Conservation (phyloP, 306 rosid species). For the Echinosophora koreensis region DNA sequence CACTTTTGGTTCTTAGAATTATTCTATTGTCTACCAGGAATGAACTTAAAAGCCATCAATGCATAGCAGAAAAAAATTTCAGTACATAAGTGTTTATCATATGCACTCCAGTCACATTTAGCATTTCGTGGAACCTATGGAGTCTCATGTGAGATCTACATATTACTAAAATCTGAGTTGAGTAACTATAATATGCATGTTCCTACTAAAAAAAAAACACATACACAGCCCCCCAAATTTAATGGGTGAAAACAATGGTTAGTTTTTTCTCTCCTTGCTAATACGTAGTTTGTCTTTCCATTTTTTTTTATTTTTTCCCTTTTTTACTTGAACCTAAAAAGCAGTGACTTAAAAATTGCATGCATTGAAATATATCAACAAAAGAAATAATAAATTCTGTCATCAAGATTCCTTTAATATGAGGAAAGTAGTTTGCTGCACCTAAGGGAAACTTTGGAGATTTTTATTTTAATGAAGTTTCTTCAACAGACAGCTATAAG, state of each 20-base stretch:
- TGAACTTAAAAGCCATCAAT: no score
- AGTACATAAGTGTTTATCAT: neutral
- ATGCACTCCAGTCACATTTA: neutral
- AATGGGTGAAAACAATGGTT: neutral
- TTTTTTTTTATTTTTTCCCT: neutral
- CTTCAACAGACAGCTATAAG: conserved; percentile 28
- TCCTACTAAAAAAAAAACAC: neutral
- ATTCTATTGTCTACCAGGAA: neutral
- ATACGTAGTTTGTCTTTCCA: neutral
- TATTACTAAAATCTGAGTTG: neutral
- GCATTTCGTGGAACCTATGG: no score
- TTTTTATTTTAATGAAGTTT: neutral
- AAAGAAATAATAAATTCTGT: neutral
- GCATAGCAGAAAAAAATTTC: no score
- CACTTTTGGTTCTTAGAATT: neutral
- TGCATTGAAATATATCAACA: neutral
- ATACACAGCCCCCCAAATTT: neutral
- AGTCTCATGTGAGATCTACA: neutral
- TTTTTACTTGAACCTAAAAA: neutral
- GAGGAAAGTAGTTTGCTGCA: conserved; percentile 40
- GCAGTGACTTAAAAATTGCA: neutral
- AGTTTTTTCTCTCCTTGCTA: neutral
- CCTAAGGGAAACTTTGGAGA: neutral
- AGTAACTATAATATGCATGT: neutral
- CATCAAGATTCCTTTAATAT: conserved; percentile 34